Evolutionary conservation across 306 rosid species (phyloP), one percentile per base, ranked within the genome.

Genomic region (Oxytropis ochrocephala): DNA sequence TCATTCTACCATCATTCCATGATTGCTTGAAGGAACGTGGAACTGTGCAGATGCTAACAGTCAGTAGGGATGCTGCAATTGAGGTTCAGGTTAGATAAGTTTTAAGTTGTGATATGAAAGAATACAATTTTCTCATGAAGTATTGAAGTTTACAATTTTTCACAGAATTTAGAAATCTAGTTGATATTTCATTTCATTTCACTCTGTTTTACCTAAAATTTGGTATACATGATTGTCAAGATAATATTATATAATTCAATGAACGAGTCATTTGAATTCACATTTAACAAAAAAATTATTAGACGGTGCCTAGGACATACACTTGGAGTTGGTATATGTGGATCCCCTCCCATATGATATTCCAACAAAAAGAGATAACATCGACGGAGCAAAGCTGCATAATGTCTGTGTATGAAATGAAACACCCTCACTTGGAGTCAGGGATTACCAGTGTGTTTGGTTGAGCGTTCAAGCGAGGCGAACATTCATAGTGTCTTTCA

Each of bases 11-110:
- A 11, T 91, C 99, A 58, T 95, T 89, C 64, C 87, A 79, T 61
- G 95, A 95, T 69, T 85, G 88, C 81, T 85, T 95, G 44, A 95
- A 84, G 86, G 99, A 91, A 83, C 92, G 95, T 38, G 92, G 96
- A 70, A 95, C 97, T 39, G 95, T 89, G 70, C 96, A 95, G 81
- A 95, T 95, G 97, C 82, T 95, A 74, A 84, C 97, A 36, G 75
- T 89, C 64, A 84, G 92, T 42, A 88, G 97, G 46, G 99, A 95
- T 79, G 99, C 96, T 75, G 99, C 99, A 13, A 77, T 95, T 52
- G 99, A 95, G 71, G 99, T 95, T 79, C 99, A 95, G 99, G 99
- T 95, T 55, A 69, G 78, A 51, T 61, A 77, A 53, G 17, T 61
- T 57, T 60, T 33, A 18, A 49, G 48, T 67, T 33, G 12, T 73